Conservation (phyloP, 345 rosid species). For the Aquilaria yunnanensis region DNA sequence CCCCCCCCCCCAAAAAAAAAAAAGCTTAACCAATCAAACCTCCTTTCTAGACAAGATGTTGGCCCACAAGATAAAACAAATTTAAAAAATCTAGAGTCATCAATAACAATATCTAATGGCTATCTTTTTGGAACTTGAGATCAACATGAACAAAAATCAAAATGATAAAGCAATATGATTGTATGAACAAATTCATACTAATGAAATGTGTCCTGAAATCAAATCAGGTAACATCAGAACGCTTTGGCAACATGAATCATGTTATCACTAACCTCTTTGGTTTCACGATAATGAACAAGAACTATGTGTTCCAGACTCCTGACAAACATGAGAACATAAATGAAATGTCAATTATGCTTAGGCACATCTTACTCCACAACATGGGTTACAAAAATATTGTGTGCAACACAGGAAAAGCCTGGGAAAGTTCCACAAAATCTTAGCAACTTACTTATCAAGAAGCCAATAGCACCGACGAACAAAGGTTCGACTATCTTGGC, state of each 20-base stretch:
- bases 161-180: no score
- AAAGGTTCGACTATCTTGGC: slow-evolving; percentile 75
- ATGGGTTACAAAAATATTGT: background rate
- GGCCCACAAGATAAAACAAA: no score
- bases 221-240: no score
- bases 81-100: no score
- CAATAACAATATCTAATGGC: no score
- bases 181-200: no score
- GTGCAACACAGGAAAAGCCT: background rate
- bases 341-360: background rate
- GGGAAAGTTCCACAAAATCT: slow-evolving; percentile 4
- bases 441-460: slow-evolving; percentile 70
- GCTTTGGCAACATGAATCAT: slow-evolving; percentile 3
- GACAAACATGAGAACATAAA: slow-evolving; percentile 13
- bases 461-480: slow-evolving; percentile 96
- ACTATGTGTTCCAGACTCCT: slow-evolving; percentile 87
- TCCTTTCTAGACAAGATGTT: no score
- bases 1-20: no score
- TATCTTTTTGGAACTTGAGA: no score
- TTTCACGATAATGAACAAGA: slow-evolving; percentile 98
- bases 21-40: no score
- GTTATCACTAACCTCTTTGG: slow-evolving; percentile 70
- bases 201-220: no score
- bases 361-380: background rate
- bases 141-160: background rate